A percentile compares a stretch with the other conserved stretches of the same genome.
Conservation (phyloP, 2,329 filamentous ascomycete genomes). For the Lachnellula subtilissima region DNA sequence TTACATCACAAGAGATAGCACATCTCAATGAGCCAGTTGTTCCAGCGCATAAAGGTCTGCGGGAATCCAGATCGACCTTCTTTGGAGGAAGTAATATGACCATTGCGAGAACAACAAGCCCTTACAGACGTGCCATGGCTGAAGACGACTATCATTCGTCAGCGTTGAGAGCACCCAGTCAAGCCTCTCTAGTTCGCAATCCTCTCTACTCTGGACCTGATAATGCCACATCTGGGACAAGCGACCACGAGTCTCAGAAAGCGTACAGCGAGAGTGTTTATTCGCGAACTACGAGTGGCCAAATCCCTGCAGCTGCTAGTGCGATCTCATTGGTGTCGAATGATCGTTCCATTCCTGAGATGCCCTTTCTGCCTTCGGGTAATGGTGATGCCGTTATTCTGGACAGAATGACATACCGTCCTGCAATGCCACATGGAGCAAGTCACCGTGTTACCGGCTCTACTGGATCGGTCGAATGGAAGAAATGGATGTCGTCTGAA, state of each 20-base stretch:
- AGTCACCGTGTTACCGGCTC: slow-evolving; percentile 37
- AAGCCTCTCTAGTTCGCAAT: slow-evolving; percentile 3
- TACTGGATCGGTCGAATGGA: slow-evolving; percentile 50
- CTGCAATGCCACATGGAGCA: slow-evolving; percentile 16
- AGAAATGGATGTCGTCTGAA: slow-evolving; percentile 49
- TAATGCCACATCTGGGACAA: background rate
- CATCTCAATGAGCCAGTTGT: slow-evolving; percentile 25
- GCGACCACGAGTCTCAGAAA: background rate
- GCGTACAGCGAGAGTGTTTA: slow-evolving; percentile 31
- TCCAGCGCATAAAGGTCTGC: slow-evolving; percentile 29
- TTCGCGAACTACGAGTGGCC: slow-evolving; percentile 30
- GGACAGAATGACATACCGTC: slow-evolving; percentile 29
- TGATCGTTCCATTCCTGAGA: slow-evolving; percentile 7
- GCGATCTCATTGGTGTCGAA: slow-evolving; percentile 13
- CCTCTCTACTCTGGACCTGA: slow-evolving; percentile 9
- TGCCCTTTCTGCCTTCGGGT: slow-evolving; percentile 8
- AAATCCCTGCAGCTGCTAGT: slow-evolving; percentile 19
- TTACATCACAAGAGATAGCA: slow-evolving; percentile 28
- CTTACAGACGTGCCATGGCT: slow-evolving; percentile 48
- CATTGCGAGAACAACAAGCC: slow-evolving; percentile 50
- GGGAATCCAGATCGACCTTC: slow-evolving; percentile 44
- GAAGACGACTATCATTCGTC: slow-evolving; percentile 15
- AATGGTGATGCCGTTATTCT: slow-evolving; percentile 35
- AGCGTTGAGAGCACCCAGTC: background rate
- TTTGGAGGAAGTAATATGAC: slow-evolving; percentile 48